Base-by-base conservation (phyloP, 2,329 filamentous ascomycete species). In the Epichloe sp. region DNA sequence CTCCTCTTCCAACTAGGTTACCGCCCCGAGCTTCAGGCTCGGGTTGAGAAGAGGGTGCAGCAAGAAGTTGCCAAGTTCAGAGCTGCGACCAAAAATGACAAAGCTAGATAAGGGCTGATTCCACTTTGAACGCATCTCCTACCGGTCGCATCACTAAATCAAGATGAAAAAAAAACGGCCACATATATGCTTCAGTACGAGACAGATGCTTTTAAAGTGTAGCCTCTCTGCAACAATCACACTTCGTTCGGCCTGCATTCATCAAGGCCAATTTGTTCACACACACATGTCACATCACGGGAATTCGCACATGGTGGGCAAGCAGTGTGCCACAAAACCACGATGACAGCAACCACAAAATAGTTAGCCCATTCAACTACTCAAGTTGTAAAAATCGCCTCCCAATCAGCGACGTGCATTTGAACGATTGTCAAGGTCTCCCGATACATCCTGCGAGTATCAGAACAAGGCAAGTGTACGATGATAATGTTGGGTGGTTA, bases 1-100 rank as follows among this genome's bases (percentile, higher is more conserved):
- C 71, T 94, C 23, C 76, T 98, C 26, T 98, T 98, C 73, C 82
- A 77, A 61, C 79, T 94, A 48, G 93, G 93, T 47, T 98, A 97
- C 69, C 80, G 93, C 53, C 86, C 84, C 1, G 89, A 95, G 66
- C 74, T 98, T 58, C 88, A 91, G 71, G 77, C 78, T 54, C 81
- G 91, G 48, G 80, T 97, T 44, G 81, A 91, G 55, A 82, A 83
- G 64, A 81, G 78, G 38, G 87, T 96, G 3, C 70, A 82, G 63
- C 73, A 79, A 58, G 88, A 95, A 65, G 77, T 96, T 57, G 76
- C 79, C 58, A 93, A 88, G 68, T 83, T 89, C 64, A 81, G 73
- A 60, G 71, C 76, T 37, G 70, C 73, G 54, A 81, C 82, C 61
- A 71, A 71, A 48, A 70, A 71, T 36, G 74, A 68, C 56, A 82